phyloP scores from a whole-genome alignment of 1,284 basidiomycete species.

The Vanrija pseudolonga region DNA sequence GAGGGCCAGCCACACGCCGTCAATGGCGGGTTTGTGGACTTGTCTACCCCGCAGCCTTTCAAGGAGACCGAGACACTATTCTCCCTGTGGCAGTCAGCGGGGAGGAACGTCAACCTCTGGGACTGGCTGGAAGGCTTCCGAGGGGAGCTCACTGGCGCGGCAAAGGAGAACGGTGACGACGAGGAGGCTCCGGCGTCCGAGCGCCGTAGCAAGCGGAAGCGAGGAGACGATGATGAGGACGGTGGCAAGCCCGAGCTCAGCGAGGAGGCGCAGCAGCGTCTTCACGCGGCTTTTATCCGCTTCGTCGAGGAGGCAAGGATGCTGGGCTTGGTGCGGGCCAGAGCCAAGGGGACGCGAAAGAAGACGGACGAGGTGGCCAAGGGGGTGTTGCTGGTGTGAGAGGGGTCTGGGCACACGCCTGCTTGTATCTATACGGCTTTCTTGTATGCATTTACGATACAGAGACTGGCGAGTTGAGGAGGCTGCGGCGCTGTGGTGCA shows the following conservation, averaged over 20 bases:
- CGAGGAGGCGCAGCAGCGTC: conserved; percentile 26
- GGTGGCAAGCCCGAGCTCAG: neutral
- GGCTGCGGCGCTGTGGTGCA: neutral
- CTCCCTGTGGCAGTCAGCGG: conserved; percentile 35
- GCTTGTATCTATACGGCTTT: neutral
- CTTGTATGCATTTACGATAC: neutral
- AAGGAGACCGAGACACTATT: conserved; percentile 34
- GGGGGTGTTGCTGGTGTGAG: conserved; percentile 29
- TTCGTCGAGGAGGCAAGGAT: conserved; percentile 45
- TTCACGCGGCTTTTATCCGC: conserved; percentile 42
- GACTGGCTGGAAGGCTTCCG: conserved; percentile 45
- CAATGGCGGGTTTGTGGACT: neutral
- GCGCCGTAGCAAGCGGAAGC: no score
- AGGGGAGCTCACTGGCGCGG: neutral
- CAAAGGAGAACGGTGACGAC: conserved; percentile 9
- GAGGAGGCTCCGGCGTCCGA: neutral
- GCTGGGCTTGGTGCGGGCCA: conserved; percentile 39
- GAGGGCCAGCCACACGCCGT: neutral
- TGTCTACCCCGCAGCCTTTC: conserved; percentile 4
- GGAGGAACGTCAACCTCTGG: conserved; percentile 43
- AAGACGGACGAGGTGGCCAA: conserved; percentile 42
- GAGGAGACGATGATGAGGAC: neutral
- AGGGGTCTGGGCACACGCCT: no score
- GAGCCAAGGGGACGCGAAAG: conserved; percentile 24
- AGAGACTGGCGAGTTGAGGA: no score